These are phyloP conservation scores for Filobasidium wieringae DNA, from an alignment of 768 basidiomycete species.

Conservation along the genomic window DNA sequence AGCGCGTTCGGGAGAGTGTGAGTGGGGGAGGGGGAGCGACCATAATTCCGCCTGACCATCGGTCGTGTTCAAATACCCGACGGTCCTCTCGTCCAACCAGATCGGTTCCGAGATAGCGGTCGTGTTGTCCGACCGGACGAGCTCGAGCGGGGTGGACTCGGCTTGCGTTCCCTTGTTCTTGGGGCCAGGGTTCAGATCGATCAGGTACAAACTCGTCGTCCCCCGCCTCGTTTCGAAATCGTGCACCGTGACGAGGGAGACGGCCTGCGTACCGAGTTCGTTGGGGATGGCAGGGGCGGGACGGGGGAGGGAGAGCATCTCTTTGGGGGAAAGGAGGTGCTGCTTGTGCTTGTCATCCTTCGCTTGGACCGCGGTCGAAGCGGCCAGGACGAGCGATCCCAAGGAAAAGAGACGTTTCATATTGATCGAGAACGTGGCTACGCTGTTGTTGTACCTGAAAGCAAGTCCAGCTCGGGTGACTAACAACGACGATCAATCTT, in stretches of 20 bases:
- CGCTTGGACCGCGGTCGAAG: too few relatives aligned
- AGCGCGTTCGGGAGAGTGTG: neutral
- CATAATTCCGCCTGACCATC: slow-evolving; percentile 1
- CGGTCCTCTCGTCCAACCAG: slow-evolving; percentile 6
- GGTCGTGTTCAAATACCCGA: slow-evolving; percentile 13
- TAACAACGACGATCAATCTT: too few relatives aligned
- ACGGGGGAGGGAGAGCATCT: slow-evolving; percentile 26
- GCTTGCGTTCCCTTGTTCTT: slow-evolving; percentile 8
- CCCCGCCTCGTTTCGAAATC: slow-evolving; percentile 15
- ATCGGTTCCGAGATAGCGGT: slow-evolving; percentile 10
- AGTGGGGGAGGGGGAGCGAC: neutral
- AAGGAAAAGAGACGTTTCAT: too few relatives aligned
- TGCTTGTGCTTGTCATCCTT: slow-evolving; percentile 2
- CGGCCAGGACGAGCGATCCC: too few relatives aligned
- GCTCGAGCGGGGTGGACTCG: neutral
- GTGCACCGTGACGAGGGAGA: slow-evolving; percentile 5
- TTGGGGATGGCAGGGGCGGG: slow-evolving; percentile 1
- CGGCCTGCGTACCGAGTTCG: slow-evolving; percentile 1
- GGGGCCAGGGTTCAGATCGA: slow-evolving; percentile 1
- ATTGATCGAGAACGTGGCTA: too few relatives aligned
- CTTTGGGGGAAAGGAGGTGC: slow-evolving; percentile 20
- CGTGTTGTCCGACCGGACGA: neutral
- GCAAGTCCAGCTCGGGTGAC: too few relatives aligned
- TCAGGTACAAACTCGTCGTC: slow-evolving; percentile 23
- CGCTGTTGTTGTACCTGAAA: too few relatives aligned